Evolutionary conservation across 305 asterid species (phyloP), one percentile per base, ranked within the genome.

Genomic region (Rubia balearica): DNA sequence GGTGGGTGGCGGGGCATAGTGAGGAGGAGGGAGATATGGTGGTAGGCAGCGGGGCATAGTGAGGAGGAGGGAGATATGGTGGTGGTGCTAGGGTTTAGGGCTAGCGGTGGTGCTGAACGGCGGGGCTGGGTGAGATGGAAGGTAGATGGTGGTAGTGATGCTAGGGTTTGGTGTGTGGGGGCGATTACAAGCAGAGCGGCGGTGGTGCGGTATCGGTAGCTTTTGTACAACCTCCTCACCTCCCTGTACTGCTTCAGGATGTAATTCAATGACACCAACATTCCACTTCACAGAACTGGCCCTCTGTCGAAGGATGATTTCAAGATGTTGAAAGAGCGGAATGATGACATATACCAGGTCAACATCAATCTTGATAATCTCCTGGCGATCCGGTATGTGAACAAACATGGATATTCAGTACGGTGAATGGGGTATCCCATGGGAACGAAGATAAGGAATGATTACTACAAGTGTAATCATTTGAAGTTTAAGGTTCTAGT

Each of bases 341-440:
- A 77, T 41, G 82, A 77, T 46, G 75, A 77, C 7, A 16, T 74
- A 73, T 82, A 82, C 51, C 83, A 82, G 81, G 83, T 82, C 4
- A 82, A 79, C 64, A 48, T 79, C 7, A 82, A 42, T 67, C 86
- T 82, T 11, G 86, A 82, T 55, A 82, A 82, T 30, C 81, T 82
- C 41, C 86, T 77, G 0, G 86, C 75, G 0, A 74, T 82, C 30
- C 68, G 80, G 7, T 79, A 79, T 62, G 59, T 75, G 73, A 71
- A 36, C 11, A 75, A 53, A 38, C 82, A 79, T 49, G 83, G 82
- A 1, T 76, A 69, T 48, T 19, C 70, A 30, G 73, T 77, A 16
- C 70, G 80, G 74, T 82, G 83, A 83, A 79, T 82, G 0, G 86
- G 86, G 42, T 79, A 76, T 61, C 83, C 83, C 0, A 65, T 82